These are phyloP conservation scores for Blastobotrys peoriensis DNA, from an alignment of 805 yeast species.

Conservation along the genomic window DNA sequence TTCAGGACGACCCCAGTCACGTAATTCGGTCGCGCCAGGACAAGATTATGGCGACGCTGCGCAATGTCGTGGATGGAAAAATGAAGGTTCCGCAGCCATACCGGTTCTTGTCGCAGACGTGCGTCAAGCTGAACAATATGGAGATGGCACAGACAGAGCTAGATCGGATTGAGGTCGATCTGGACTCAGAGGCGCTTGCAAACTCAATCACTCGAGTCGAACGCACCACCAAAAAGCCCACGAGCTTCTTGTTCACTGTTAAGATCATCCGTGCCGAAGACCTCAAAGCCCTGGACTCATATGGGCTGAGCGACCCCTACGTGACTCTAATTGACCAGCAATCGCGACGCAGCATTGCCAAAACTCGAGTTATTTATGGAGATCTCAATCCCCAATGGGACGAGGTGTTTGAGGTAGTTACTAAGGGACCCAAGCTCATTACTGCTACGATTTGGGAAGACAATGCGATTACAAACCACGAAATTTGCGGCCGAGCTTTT, in stretches of 20 bases:
- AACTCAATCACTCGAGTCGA: slow-evolving; percentile 34
- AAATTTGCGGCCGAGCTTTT: slow-evolving; percentile 59
- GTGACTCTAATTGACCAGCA: slow-evolving; percentile 57
- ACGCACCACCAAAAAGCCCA: slow-evolving; percentile 25
- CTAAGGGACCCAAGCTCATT: slow-evolving; percentile 40
- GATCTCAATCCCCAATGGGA: slow-evolving; percentile 77
- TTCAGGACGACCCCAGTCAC: slow-evolving; percentile 1
- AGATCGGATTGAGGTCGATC: slow-evolving; percentile 44
- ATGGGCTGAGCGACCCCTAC: slow-evolving; percentile 49
- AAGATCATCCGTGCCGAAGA: slow-evolving; percentile 60
- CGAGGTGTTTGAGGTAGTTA: slow-evolving; percentile 66
- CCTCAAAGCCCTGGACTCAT: slow-evolving; percentile 41
- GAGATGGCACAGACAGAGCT: slow-evolving; percentile 38
- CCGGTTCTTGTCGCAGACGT: slow-evolving; percentile 53
- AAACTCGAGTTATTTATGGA: slow-evolving; percentile 58
- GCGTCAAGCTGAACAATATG: slow-evolving; percentile 71
- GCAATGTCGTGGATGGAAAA: slow-evolving; percentile 32
- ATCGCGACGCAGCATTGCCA: slow-evolving; percentile 52
- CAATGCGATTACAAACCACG: slow-evolving; percentile 46
- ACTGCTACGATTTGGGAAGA: slow-evolving; percentile 70
- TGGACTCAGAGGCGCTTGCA: slow-evolving; percentile 56
- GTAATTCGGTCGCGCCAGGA: slow-evolving; percentile 23
- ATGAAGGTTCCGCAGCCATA: slow-evolving; percentile 42
- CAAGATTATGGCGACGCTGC: slow-evolving; percentile 32
- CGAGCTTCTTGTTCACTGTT: slow-evolving; percentile 55